Conservation (phyloP, 2,329 filamentous ascomycete genomes). For the Teratosphaeria pseudoeucalypti region DNA sequence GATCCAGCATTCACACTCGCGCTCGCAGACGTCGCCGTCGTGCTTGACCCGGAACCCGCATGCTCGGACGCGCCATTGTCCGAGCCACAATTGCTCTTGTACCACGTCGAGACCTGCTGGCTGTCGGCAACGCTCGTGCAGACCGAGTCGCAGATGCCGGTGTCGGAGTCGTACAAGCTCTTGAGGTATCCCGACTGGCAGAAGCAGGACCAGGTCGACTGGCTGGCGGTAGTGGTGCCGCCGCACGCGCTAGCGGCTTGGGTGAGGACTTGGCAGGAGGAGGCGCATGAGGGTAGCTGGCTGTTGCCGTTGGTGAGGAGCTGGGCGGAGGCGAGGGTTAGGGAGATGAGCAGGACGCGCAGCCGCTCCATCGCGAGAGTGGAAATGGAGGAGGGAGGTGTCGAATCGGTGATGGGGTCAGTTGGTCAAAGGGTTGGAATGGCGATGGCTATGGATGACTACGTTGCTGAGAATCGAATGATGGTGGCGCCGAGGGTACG, state of each 20-base stretch:
- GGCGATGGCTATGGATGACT: neutral
- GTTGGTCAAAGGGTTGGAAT: neutral
- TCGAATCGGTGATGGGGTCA: neutral
- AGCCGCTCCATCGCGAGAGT: neutral
- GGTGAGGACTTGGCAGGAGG: slow-evolving; percentile 24
- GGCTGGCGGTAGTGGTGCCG: slow-evolving; percentile 37
- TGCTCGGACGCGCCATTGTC: slow-evolving; percentile 31
- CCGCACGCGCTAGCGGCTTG: slow-evolving; percentile 64
- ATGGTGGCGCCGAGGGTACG: neutral
- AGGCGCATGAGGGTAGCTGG: slow-evolving; percentile 27
- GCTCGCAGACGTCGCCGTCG: slow-evolving; percentile 1
- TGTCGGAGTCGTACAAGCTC: slow-evolving; percentile 43
- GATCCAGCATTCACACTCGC: neutral
- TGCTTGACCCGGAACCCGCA: slow-evolving; percentile 8
- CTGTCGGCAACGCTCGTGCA: slow-evolving; percentile 39
- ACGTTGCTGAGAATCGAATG: neutral
- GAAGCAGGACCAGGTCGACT: slow-evolving; percentile 57
- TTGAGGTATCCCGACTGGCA: slow-evolving; percentile 54
- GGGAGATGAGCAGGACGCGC: slow-evolving; percentile 2
- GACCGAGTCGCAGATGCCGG: slow-evolving; percentile 47
- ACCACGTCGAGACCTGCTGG: slow-evolving; percentile 58
- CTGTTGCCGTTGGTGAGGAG: slow-evolving; percentile 23
- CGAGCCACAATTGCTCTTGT: slow-evolving; percentile 50
- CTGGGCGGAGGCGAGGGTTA: slow-evolving; percentile 13
- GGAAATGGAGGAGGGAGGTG: neutral